Base-by-base conservation (phyloP, 2,329 filamentous ascomycete species). In the Aureobasidium musti region DNA sequence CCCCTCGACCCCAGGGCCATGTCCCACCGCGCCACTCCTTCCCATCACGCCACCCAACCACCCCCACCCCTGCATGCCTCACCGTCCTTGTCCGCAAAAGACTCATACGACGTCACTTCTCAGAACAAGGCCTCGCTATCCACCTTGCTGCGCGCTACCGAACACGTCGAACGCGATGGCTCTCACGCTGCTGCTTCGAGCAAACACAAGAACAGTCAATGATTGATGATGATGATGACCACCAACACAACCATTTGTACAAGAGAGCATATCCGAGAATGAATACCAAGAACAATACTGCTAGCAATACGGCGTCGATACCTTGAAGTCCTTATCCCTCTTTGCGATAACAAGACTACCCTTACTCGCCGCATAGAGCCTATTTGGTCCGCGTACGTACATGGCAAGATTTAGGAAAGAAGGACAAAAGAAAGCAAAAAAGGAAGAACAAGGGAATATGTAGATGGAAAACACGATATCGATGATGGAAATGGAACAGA, bases 81-180 rank as follows among this genome's bases (percentile, higher is more conserved):
- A 5, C 61, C 61, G 1, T 54, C 23, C 0, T 21, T 23, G 35
- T 19, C 47, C 21, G 21, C 13, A 13, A 41, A 43, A 7, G 33
- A 64, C 13, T 30, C 39, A 6, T 8, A 21, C 35, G 45, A 41
- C 23, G 3, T 21, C 23, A 13, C 17, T 14, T 13, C 8, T 2
- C 33, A 50, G 23, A 41, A 54, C 37, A 65, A 65, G 39, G 49
- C 61, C 14, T 45, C 50, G n/a, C 50, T 65, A 6, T 54, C 49
- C 4, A 65, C 61, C 4, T 30, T 65, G 10, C 39, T 65, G 11
- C 49, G 49, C 8, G 61, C 61, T n/a, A 65, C 50, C 28, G 61
- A 54, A 28, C 61, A 65, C 19, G 61, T 65, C n/a, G 61, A 65
- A 49, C 61, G 61, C 33, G 61, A 52, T 10, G 45, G 23, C 6